Evolutionary conservation across 2,329 filamentous ascomycete genomes (phyloP), one percentile per base, ranked within the genome.

Genomic region (Cordyceps fumosorosea): DNA sequence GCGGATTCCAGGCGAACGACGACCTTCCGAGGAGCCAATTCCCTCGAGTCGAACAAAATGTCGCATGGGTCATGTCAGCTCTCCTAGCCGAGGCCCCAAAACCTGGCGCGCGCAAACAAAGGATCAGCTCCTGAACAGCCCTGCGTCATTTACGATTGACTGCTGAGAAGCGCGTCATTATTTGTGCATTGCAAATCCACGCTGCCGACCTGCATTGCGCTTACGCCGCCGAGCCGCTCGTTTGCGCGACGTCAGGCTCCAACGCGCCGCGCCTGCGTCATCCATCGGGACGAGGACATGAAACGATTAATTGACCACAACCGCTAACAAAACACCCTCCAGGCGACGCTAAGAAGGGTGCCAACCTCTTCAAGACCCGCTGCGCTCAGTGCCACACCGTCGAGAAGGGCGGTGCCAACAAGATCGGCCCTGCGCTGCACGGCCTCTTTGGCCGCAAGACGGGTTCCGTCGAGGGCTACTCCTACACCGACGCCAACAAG

Each of bases 401-500:
- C 77, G 92, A 96, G 80, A 84, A 83, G 67, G 89, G 84, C 73
- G 95, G 93, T 80, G 86, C 87, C 81, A 96, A 97, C 91, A 98
- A 98, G 89, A 91, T 96, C 80, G 95, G 95, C 76, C 95, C 95
- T 74, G 92, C 92, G 77, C 88, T 99, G 72, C 87, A 96, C 88
- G 95, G 95, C 77, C 91, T 99, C 70, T 99, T 96, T 78, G 95
- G 95, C 79, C 93, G 95, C 78, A 90, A 96, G 84, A 91, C 90
- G 67, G 95, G 95, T 73, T 85, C 88, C 76, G 91, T 96, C 71
- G 89, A 91, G 53, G 93, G 95, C 69, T 99, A 89, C 87, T 83
- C 91, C 75, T 99, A 98, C 88, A 96, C 95, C 80, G 95, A 99
- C 76, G 95, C 93, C 86, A 99, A 99, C 90, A 98, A 98, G 89